These are phyloP conservation scores for Paspalum vaginatum DNA, from an alignment of 176 grass and related monocot genomes.

Conservation along the genomic window DNA sequence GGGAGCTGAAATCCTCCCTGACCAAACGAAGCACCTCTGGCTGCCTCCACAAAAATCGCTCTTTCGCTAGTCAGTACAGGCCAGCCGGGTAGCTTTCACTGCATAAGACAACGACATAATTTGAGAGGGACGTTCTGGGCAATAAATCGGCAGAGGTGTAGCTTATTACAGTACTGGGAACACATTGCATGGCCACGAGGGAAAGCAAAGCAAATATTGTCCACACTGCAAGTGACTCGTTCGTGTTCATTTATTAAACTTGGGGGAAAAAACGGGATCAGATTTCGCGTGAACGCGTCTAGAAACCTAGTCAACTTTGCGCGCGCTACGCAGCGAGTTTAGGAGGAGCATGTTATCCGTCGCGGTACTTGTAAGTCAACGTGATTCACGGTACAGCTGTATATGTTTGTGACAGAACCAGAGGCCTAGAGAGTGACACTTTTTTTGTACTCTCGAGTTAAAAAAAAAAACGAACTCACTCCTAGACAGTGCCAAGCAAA, in stretches of 20 bases:
- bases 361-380: constrained; percentile 32
- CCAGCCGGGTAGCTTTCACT: constrained; percentile 42
- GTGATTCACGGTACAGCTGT: neutral
- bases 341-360: constrained; percentile 28
- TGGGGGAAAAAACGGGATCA: constrained; percentile 2
- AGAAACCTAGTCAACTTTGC: constrained; percentile 23
- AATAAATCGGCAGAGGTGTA: constrained; percentile 31
- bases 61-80: constrained; percentile 27
- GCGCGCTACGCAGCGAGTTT: neutral
- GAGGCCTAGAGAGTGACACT: neutral
- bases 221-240: constrained; percentile 19
- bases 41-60: constrained; percentile 13
- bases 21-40: constrained; percentile 36
- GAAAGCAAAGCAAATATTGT: neutral
- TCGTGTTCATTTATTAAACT: neutral
- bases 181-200: neutral
- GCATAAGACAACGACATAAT: constrained; percentile 23
- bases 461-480: neutral
- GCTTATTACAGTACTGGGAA: constrained; percentile 42
- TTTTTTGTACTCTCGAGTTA: neutral
- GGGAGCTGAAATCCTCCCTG: constrained; percentile 37
- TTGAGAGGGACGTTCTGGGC: constrained; percentile 25
- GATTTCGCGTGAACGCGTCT: neutral
- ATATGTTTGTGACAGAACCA: neutral
- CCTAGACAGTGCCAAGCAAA: neutral